Conservation (phyloP, 2,329 filamentous ascomycete species). For the Penicillium sp. region DNA sequence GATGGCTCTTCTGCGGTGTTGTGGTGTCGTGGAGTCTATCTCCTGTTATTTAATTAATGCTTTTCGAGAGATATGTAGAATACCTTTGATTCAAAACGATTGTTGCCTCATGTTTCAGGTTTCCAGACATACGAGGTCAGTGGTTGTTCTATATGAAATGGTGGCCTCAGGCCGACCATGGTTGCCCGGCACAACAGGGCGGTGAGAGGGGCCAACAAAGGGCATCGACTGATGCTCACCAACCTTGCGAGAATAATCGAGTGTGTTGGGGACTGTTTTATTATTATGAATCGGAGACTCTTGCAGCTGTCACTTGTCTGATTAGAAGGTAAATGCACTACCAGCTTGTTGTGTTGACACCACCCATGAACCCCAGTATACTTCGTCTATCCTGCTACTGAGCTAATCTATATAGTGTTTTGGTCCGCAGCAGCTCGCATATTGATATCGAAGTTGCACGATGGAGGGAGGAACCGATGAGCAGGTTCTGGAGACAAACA, state of each 20-base stretch:
- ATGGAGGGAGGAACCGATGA: not conserved
- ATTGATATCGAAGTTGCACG: not conserved
- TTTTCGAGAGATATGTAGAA: not conserved
- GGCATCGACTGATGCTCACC: constrained; percentile 11
- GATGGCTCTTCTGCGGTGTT: not conserved
- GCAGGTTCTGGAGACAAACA: not conserved
- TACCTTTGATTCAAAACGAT: not conserved
- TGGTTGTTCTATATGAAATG: not conserved
- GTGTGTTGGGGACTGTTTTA: not conserved
- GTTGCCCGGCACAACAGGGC: constrained; percentile 27
- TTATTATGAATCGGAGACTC: not conserved
- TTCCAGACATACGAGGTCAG: no score
- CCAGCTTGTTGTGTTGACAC: not conserved
- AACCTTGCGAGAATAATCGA: not conserved
- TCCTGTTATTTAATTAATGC: not conserved
- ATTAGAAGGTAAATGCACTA: not conserved
- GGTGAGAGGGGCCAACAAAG: constrained; percentile 22
- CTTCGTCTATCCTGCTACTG: not conserved
- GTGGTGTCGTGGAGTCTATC: not conserved
- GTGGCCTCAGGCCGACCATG: constrained; percentile 9
- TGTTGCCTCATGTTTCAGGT: not conserved
- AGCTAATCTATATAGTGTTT: constrained; percentile 7
- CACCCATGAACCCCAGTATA: not conserved
- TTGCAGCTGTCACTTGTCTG: not conserved
- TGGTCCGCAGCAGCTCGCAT: not conserved